Evolutionary conservation across 1,284 basidiomycete genomes (phyloP), one percentile per base, ranked within the genome.

Genomic region (Takashimella tepidaria): DNA sequence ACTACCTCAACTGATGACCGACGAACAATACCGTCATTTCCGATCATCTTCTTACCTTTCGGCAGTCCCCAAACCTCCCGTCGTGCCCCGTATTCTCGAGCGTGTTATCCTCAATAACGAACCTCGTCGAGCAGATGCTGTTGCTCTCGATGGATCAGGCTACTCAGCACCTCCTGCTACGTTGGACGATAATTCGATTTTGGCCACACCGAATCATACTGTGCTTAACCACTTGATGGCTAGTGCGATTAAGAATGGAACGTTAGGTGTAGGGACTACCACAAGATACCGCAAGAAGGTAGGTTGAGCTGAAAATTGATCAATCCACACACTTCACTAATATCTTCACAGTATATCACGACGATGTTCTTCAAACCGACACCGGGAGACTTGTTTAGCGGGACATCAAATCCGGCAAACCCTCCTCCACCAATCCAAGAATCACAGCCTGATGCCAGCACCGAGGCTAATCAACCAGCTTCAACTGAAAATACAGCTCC

Each of bases 181-280:
- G 57, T 71, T 53, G 84, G 90, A 98, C 74, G 95, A 98, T 72
- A 89, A 86, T 62, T 88, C 87, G 44, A 91, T 98, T 55, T 76
- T 98, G 59, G 89, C 95, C 6, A 92, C 96, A 19, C 92, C 92
- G 20, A 90, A 87, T 51, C 95, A 98, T 76, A 92, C 92, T 31
- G 92, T 98, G 41, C 79, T 98, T 60, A 92, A 97, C 63, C 96
- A 98, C 74, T 77, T 98, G 55, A 92, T 92, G 58, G 98, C 95
- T 49, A 95, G 90, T 72, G 90, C 92, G 57, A 98, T 98, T 67
- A 83, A 87, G 73, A 91, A 93, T 70, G 92, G 92, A 3, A 91
- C 95, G 45, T 77, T 98, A 44, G 92, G 92, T 37, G 92, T 98
- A 1, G 93, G 88, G 13, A 92, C 86, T 50, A 97, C 95, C 51